Evolutionary conservation across 139 green algal species (phyloP), one percentile per base, ranked within the genome.

Genomic region (Asterochloris sp.): DNA sequence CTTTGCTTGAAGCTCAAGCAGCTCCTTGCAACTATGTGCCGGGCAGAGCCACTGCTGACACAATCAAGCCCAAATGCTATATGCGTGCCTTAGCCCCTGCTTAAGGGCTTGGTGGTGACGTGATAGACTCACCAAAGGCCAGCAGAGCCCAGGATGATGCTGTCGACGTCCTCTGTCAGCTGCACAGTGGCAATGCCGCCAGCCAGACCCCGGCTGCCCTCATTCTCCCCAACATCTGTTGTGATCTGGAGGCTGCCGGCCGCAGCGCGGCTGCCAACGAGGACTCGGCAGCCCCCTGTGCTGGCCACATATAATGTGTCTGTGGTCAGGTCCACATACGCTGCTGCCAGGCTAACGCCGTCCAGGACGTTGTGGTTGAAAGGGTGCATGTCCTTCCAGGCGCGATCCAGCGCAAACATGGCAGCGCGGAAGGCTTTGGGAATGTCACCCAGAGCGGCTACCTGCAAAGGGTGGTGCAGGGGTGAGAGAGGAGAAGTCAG

Each of bases 361-460:
- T 86, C 78, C 29, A 83, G 63, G n/a, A 86, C 78, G 67, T 76
- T 76, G 13, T 26, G n/a, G 38, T 83, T 86, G 78, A 83, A 86
- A 68, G 79, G 74, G 71, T 86, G 83, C 77, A 86, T 67, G 28
- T 79, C 54, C 64, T 69, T 13, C 62, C 73, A 86, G 11, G 73
- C 74, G 21, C 73, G 71, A 24, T 86, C 63, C 29, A 86, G 62
- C 10, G 82, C 62, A 15, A 64, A 62, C 16, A 85, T 74, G 64
- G 82, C 74, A 67, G 81, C 81, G 21, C 54, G 76, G 21, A 84
- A 64, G 14, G 80, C 80, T 16, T 66, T 76, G n/a, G 54, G 47
- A 9, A 78, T 69, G 61, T 83, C 69, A 0, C 80, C 71, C 11
- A 74, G 17, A 28, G 62, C 66, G 21, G 66, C 66, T 26, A 73